Evolutionary conservation across 805 yeast species (phyloP), one percentile per base, ranked within the genome.

Genomic region (Yarrowia keelungensis): DNA sequence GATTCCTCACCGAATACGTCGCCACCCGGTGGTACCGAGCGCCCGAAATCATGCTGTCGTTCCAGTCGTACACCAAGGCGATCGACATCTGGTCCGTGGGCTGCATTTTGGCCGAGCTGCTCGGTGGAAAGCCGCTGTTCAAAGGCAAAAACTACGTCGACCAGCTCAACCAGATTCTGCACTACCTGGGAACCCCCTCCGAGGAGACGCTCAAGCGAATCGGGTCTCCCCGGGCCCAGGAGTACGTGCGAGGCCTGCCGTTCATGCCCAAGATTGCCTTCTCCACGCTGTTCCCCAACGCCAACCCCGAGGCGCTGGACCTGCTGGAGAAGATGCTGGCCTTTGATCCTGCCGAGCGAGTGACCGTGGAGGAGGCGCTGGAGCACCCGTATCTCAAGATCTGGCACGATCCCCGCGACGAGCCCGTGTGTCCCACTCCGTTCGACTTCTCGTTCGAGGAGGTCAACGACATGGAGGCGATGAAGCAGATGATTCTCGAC

Each of bases 21-120:
- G 98, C 99, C 41, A 95, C 99, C 0, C 85, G 99, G 77, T 95
- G 99, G 99, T 95, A 95, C 79, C 83, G 99, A 73, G 99, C 99
- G 3, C 99, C 99, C 0, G 99, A 95, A 76, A 92, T 95, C 79
- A 94, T 95, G 92, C 83, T 95, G 68, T 89, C 96, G 72, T 92
- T 91, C 81, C 97, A 95, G 77, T 91, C 93, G 70, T 94, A 94
- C 78, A 91, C 98, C 7, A 93, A 92, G 80, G 97, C 99, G 32
- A 94, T 95, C 70, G 99, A 95, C 78, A 85, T 95, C 69, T 95
- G 99, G 99, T 92, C 98, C 0, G 97, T 95, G 22, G 99, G 99
- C 2, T 95, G 99, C 80, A 93, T 95, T 69, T 81, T 95, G 68
- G 99, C 98, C 1, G 99, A 95, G 77, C 83, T 95, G 71, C 80